Percentiles rank a stretch among this genome's conserved stretches.
These are phyloP conservation scores for Talaromyces borbonicus DNA, from an alignment of 495 filamentous ascomycete species.

Conservation along the genomic window DNA sequence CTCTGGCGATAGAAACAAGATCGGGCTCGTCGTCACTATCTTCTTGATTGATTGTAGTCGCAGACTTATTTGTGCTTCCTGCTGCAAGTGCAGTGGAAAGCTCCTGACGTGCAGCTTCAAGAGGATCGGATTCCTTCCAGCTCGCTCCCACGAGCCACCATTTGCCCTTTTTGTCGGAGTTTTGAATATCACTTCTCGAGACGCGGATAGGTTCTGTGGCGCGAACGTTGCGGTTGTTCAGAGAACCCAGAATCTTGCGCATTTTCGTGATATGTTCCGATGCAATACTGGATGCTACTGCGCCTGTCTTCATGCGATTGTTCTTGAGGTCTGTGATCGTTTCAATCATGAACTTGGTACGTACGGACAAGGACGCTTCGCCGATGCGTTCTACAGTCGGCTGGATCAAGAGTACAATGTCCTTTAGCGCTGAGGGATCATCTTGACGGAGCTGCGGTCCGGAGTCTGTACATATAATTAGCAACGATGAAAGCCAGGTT, in stretches of 20 bases:
- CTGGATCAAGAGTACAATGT: constrained; percentile 76
- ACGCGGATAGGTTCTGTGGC: constrained; percentile 75
- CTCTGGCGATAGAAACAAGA: constrained; percentile 61
- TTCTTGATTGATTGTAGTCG: constrained; percentile 16
- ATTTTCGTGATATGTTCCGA: constrained; percentile 74
- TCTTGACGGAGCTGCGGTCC: constrained; percentile 81
- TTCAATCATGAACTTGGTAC: constrained; percentile 97
- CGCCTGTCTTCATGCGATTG: constrained; percentile 73
- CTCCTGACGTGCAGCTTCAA: constrained; percentile 26
- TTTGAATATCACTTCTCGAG: constrained; percentile 66
- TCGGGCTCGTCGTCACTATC: constrained; percentile 52
- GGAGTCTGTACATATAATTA: constrained; percentile 30
- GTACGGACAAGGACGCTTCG: constrained; percentile 64
- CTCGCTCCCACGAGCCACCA: constrained; percentile 98
- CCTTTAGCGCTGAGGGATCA: constrained; percentile 82
- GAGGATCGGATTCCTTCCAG: constrained; percentile 52
- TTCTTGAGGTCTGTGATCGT: constrained; percentile 90
- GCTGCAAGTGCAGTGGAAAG: constrained; percentile 12
- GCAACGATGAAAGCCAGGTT: not conserved
- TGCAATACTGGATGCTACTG: constrained; percentile 48
- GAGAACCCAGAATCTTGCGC: constrained; percentile 67
- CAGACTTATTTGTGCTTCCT: constrained; percentile 9
- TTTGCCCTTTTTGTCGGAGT: constrained; percentile 80
- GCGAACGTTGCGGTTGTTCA: constrained; percentile 59
- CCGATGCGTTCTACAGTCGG: constrained; percentile 55